Evolutionary conservation across 2,329 filamentous ascomycete genomes (phyloP).

Genomic region (Verticillium dahliae): DNA sequence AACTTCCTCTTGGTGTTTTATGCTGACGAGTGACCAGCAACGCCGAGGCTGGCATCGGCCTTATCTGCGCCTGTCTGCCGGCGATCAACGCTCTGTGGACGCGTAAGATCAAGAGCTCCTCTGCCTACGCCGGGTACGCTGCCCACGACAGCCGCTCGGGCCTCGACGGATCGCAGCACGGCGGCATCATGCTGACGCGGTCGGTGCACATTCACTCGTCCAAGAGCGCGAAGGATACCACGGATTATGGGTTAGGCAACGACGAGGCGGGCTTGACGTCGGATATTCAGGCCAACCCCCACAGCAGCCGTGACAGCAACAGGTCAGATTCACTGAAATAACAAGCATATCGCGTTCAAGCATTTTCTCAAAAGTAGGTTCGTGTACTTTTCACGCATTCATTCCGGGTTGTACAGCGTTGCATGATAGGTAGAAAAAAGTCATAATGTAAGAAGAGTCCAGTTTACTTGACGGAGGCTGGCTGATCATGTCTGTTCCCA

Average conservation of each 20-base stretch:
- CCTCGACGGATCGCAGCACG: constrained; percentile 6
- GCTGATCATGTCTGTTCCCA: too few species aligned
- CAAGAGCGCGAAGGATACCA: constrained; percentile 2
- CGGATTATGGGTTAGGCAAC: constrained; percentile 10
- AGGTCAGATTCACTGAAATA: background rate
- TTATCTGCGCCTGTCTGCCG: constrained; percentile 23
- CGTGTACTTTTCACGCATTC: too few species aligned
- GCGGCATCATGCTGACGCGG: constrained; percentile 22
- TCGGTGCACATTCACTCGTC: constrained; percentile 19
- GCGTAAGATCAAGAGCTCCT: constrained; percentile 10
- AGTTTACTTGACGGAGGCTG: too few species aligned
- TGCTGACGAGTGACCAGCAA: constrained; percentile 9
- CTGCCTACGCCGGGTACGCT: constrained; percentile 12
- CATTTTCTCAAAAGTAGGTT: too few species aligned
- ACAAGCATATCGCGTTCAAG: background rate
- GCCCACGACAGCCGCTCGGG: constrained; percentile 12
- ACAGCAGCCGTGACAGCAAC: constrained; percentile 3
- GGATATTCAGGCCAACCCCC: constrained; percentile 9
- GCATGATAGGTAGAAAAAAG: too few species aligned
- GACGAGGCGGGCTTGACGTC: constrained; percentile 16
- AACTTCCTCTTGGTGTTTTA: background rate
- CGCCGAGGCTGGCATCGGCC: constrained; percentile 22
- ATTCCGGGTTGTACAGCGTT: too few species aligned
- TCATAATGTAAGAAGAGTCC: too few species aligned
- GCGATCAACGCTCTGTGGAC: constrained; percentile 17